Evolutionary conservation across 768 basidiomycete species (phyloP), one percentile per base, ranked within the genome.

Genomic region (Mycena crocata): DNA sequence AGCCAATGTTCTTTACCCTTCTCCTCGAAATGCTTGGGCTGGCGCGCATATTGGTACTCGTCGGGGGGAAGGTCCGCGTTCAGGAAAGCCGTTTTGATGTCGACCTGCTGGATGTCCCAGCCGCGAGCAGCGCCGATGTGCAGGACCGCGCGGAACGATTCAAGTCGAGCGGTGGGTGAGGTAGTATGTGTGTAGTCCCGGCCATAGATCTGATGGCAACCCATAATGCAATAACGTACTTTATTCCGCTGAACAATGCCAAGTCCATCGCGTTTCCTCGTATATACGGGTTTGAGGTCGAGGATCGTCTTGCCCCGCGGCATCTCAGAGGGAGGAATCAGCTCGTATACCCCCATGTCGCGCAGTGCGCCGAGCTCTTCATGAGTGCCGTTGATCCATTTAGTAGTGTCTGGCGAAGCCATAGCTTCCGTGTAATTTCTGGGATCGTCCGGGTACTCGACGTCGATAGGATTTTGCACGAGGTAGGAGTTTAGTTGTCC

Each of bases 11-110:
- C 68, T 39, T 64, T 69, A 24, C 60, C 62, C 0, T 44, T 37
- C 23, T 75, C 73, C 3, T 72, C 69, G 37, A 75, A 73, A 2
- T 76, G 77, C 9, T 68, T 59, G 13, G 76, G 76, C 52, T 79
- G 78, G 21, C 78, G 76, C 77, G 83, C 79, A 56, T 76, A 81
- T 24, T 71, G 71, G 0, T 72, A 62, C 37, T 80, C 75, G 12
- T 81, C 73, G 2, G 73, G 64, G 1, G 71, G 71, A 0, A 80
- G 69, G 0, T 72, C 45, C 9, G 69, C 71, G 54, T 72, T 45
- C 0, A 72, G 62, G 57, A 60, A 63, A 5, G 75, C 79, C 0
- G 72, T 71, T 39, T 79, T 78, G 40, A 82, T 62, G 57, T 81
- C 79, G 13, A 80, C 61, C 55, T 79, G 77, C 7, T 77, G 68